Percentiles rank a stretch among this genome's conserved stretches.
Conservation (phyloP, 2,329 filamentous ascomycete species). For the Trichoderma sp. region DNA sequence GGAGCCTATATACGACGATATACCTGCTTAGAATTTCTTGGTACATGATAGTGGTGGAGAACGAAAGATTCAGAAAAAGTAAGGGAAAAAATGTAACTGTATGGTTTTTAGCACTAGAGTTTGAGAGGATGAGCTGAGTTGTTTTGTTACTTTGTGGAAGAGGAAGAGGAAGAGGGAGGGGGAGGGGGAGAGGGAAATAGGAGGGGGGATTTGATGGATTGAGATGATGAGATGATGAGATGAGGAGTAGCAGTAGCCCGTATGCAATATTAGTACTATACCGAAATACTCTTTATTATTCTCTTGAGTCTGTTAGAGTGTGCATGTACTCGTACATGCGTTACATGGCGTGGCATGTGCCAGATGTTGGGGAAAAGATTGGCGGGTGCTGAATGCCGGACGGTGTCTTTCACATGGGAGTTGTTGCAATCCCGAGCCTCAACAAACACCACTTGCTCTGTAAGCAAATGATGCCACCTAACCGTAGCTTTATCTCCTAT, state of each 20-base stretch:
- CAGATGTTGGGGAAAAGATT: not conserved
- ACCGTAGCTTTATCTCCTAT: not conserved
- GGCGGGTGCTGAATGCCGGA: not conserved
- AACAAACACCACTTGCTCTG: not conserved
- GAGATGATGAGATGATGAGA: not conserved
- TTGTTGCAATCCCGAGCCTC: not conserved
- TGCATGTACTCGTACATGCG: not conserved
- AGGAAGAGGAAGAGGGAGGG: not conserved
- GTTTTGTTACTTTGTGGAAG: not conserved
- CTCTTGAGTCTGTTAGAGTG: not conserved
- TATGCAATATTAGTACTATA: conserved; percentile 16
- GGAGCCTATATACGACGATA: conserved; percentile 68
- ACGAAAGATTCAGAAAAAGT: not conserved
- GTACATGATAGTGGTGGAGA: not conserved
- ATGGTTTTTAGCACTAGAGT: not conserved
- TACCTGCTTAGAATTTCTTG: not conserved
- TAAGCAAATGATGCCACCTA: not conserved
- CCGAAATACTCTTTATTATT: not conserved
- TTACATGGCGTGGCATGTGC: not conserved
- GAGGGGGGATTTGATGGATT: not conserved
- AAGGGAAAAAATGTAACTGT: conserved; percentile 5
- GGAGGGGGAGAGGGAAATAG: not conserved
- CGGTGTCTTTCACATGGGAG: not conserved
- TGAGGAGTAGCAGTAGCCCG: not conserved
- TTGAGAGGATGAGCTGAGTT: not conserved